Conservation (phyloP, 768 basidiomycete species). For the Boletus tylopilopsis region DNA sequence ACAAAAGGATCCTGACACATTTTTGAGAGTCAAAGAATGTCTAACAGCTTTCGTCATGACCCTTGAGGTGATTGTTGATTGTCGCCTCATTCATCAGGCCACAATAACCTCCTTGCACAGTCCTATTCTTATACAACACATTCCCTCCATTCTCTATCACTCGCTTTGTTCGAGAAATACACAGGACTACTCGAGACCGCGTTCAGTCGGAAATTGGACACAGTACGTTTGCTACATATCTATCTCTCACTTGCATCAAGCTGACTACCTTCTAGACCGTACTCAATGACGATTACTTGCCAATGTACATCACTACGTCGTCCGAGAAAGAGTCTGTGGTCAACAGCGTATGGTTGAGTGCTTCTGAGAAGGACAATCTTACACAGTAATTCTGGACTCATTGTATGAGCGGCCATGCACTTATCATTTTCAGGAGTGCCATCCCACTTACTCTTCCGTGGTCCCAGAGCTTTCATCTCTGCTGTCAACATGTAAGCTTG, state of each 20-base stretch:
- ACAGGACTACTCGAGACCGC: slow-evolving; percentile 75
- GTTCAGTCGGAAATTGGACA: slow-evolving; percentile 77
- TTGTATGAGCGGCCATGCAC: neutral
- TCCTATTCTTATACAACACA: slow-evolving; percentile 82
- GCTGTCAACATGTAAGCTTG: slow-evolving; percentile 75
- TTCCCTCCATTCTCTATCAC: slow-evolving; percentile 78
- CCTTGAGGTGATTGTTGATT: slow-evolving; percentile 60
- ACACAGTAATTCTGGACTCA: slow-evolving; percentile 37
- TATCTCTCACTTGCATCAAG: neutral
- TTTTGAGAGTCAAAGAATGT: slow-evolving; percentile 78
- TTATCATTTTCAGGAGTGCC: slow-evolving; percentile 42
- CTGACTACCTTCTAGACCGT: slow-evolving; percentile 55
- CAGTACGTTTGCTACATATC: slow-evolving; percentile 42
- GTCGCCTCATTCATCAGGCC: neutral
- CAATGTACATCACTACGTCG: slow-evolving; percentile 68
- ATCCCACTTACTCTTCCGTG: slow-evolving; percentile 81
- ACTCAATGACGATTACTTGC: slow-evolving; percentile 79
- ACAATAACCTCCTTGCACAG: slow-evolving; percentile 37
- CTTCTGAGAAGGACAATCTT: slow-evolving; percentile 60
- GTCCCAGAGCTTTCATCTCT: slow-evolving; percentile 94
- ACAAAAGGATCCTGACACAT: slow-evolving; percentile 78
- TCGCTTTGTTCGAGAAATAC: slow-evolving; percentile 90
- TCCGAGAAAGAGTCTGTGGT: slow-evolving; percentile 70
- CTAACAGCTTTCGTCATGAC: slow-evolving; percentile 87
- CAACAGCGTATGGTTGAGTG: slow-evolving; percentile 78